phyloP scores from a whole-genome alignment of 2,329 filamentous ascomycete genomes.

The Alternaria panax region DNA sequence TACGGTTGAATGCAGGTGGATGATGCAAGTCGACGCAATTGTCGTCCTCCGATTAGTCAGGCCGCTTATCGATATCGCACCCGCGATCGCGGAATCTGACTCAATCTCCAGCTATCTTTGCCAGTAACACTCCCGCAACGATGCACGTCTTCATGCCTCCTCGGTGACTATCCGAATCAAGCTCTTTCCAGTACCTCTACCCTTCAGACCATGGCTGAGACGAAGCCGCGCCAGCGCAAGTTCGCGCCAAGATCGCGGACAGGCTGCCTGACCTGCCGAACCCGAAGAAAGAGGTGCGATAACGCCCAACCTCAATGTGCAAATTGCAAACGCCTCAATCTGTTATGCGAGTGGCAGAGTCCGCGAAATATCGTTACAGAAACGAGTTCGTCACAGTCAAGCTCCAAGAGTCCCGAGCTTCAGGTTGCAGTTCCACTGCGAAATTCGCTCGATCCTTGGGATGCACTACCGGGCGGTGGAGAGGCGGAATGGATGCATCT shows the following conservation, averaged over 20 bases:
- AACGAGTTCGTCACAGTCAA: slow-evolving; percentile 7
- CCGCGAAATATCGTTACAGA: slow-evolving; percentile 34
- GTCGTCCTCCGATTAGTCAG: slow-evolving; percentile 14
- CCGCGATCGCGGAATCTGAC: slow-evolving; percentile 11
- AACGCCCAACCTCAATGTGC: slow-evolving; percentile 43
- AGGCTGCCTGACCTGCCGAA: slow-evolving; percentile 47
- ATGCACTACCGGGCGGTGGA: slow-evolving; percentile 35
- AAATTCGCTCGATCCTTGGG: slow-evolving; percentile 41
- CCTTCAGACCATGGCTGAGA: slow-evolving; percentile 41
- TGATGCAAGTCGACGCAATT: background rate
- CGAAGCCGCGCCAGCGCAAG: slow-evolving; percentile 44
- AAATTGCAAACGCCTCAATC: slow-evolving; percentile 46
- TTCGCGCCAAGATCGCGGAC: slow-evolving; percentile 48
- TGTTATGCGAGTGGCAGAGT: slow-evolving; percentile 47
- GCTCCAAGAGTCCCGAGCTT: slow-evolving; percentile 22
- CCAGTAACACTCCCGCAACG: slow-evolving; percentile 7
- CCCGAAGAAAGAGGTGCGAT: slow-evolving; percentile 47
- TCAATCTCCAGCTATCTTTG: slow-evolving; percentile 13
- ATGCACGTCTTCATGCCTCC: slow-evolving; percentile 16
- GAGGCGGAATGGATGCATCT: slow-evolving; percentile 39
- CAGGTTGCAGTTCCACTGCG: slow-evolving; percentile 25
- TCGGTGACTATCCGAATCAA: slow-evolving; percentile 24
- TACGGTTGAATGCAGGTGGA: background rate
- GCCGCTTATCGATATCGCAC: slow-evolving; percentile 13
- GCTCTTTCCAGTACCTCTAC: background rate